phyloP scores from a whole-genome alignment of 495 filamentous ascomycete species.

The Penicillium steckii region DNA sequence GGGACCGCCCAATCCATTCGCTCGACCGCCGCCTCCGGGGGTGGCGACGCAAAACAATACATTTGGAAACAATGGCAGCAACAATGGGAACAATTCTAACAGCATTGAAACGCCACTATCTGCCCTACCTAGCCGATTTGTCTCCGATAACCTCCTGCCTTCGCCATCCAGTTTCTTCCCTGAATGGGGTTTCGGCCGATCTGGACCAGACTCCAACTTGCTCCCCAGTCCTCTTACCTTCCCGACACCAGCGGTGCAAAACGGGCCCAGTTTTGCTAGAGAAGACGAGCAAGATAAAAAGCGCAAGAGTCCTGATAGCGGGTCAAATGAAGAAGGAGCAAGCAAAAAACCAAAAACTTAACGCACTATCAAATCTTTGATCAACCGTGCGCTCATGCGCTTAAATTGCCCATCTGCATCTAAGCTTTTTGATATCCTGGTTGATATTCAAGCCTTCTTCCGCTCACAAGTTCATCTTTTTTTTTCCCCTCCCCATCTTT shows the following conservation, averaged over 20 bases:
- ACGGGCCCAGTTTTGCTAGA: slow-evolving; percentile 67
- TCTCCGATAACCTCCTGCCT: slow-evolving; percentile 79
- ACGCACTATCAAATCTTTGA: background rate
- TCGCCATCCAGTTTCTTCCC: slow-evolving; percentile 89
- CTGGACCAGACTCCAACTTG: slow-evolving; percentile 69
- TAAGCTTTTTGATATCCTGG: slow-evolving; percentile 10
- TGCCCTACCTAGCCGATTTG: slow-evolving; percentile 89
- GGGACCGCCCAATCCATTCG: slow-evolving; percentile 94
- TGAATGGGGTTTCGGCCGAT: slow-evolving; percentile 76
- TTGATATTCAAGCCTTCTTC: slow-evolving; percentile 5
- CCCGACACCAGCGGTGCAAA: slow-evolving; percentile 77
- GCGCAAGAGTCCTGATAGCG: slow-evolving; percentile 52
- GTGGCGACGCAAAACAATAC: slow-evolving; percentile 34
- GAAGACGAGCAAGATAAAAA: slow-evolving; percentile 54
- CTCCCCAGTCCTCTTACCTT: slow-evolving; percentile 90
- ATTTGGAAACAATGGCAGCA: slow-evolving; percentile 62
- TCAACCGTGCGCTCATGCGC: background rate
- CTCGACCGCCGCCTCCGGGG: slow-evolving; percentile 68
- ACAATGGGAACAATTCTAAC: slow-evolving; percentile 61
- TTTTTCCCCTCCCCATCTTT: slow-evolving; percentile 8
- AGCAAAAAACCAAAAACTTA: slow-evolving; percentile 51
- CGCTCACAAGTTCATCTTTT: slow-evolving; percentile 3
- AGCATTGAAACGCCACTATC: slow-evolving; percentile 96
- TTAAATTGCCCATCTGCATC: background rate
- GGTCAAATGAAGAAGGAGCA: slow-evolving; percentile 33